Evolutionary conservation across 1,284 basidiomycete genomes (phyloP).

Genomic region (Austroboletus niveus): DNA sequence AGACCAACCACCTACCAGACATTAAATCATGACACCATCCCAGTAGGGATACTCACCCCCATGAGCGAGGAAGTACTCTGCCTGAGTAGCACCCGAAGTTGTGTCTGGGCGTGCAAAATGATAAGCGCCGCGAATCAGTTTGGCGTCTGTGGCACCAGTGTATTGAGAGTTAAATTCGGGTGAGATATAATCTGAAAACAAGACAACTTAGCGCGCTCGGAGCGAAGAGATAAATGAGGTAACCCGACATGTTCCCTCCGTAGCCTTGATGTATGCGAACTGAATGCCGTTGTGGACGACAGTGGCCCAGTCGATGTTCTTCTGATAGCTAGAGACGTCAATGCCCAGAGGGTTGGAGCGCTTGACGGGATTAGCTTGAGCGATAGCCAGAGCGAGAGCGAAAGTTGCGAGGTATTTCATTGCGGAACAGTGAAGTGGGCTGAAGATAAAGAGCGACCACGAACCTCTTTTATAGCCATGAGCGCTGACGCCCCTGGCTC

Average conservation of each 20-base stretch:
- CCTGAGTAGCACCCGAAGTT: constrained; percentile 46
- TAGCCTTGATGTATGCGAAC: constrained; percentile 72
- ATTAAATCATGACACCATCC: neutral
- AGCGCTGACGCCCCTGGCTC: too few species aligned
- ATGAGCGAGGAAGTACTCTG: constrained; percentile 53
- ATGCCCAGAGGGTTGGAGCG: constrained; percentile 47
- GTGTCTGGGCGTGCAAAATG: constrained; percentile 50
- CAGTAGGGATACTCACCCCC: constrained; percentile 43
- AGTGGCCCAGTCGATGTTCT: constrained; percentile 50
- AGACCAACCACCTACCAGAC: constrained; percentile 49
- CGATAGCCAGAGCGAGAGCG: constrained; percentile 9
- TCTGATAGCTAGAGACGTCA: constrained; percentile 58
- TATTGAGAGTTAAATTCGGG: constrained; percentile 46
- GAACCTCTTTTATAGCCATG: neutral
- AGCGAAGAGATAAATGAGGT: neutral
- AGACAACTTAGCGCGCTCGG: neutral
- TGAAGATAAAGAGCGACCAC: too few species aligned
- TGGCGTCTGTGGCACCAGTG: constrained; percentile 44
- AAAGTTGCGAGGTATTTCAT: neutral
- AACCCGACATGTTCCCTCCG: constrained; percentile 55
- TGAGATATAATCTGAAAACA: constrained; percentile 28
- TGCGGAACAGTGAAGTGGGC: neutral
- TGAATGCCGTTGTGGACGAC: constrained; percentile 55
- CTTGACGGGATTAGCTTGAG: constrained; percentile 16
- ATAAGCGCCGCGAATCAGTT: constrained; percentile 51